phyloP scores from a whole-genome alignment of 192 early-diverging fungal species.

The Linnemannia exigua region DNA sequence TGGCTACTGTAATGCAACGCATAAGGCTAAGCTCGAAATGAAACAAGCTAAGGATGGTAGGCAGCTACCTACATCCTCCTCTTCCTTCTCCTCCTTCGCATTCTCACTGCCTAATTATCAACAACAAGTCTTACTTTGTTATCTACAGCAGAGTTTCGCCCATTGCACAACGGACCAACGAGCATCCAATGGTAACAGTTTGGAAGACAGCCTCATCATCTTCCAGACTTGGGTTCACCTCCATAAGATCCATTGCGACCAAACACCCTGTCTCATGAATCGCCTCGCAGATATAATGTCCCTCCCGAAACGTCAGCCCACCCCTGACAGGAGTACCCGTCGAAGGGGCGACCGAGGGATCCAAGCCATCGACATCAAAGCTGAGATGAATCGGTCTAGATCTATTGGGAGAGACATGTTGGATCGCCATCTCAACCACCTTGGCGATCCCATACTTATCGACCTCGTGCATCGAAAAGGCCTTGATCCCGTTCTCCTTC shows the following conservation, averaged over 20 bases:
- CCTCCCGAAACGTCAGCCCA: slow-evolving; percentile 93
- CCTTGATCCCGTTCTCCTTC: slow-evolving; percentile 83
- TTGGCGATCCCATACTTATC: slow-evolving; percentile 91
- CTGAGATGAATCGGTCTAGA: slow-evolving; percentile 84
- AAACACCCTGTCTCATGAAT: slow-evolving; percentile 84
- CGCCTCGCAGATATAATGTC: slow-evolving; percentile 94
- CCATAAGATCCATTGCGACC: slow-evolving; percentile 91
- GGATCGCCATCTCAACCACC: slow-evolving; percentile 90
- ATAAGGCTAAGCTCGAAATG: too few species aligned
- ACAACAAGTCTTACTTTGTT: too few species aligned
- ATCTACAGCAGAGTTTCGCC: slow-evolving; percentile 76
- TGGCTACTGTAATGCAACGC: too few species aligned
- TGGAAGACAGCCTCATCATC: slow-evolving; percentile 78
- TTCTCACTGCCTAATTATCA: background rate
- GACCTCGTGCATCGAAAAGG: slow-evolving; percentile 94
- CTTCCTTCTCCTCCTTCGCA: background rate
- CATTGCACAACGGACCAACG: slow-evolving; percentile 82
- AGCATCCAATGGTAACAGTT: slow-evolving; percentile 90
- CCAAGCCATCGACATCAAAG: slow-evolving; percentile 95
- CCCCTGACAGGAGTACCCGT: slow-evolving; percentile 95
- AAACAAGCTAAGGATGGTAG: too few species aligned
- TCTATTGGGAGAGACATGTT: slow-evolving; percentile 81
- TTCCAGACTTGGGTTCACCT: slow-evolving; percentile 89
- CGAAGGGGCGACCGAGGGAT: slow-evolving; percentile 90
- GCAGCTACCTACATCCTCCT: background rate